These are phyloP conservation scores for Mycena sanguinolenta DNA, from an alignment of 768 basidiomycete species.

Conservation along the genomic window DNA sequence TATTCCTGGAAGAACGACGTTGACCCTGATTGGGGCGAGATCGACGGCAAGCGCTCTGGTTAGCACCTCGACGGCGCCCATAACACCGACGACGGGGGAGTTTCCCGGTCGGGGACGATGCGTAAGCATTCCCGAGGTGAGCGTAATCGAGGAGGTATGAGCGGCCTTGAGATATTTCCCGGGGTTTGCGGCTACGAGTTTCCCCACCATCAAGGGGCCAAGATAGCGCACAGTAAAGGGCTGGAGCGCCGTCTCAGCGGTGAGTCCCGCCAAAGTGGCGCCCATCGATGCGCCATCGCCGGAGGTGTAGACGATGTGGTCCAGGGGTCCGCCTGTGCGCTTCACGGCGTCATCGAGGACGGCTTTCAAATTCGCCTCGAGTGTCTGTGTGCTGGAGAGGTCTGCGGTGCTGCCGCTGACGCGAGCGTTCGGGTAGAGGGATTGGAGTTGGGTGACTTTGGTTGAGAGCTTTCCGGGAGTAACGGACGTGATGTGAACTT, in stretches of 20 bases:
- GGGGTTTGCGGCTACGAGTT: not conserved
- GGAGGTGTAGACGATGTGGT: not conserved
- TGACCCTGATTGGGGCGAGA: not conserved
- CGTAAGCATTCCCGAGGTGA: not conserved
- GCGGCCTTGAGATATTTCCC: not conserved
- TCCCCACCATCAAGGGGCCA: not conserved
- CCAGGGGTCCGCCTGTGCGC: not conserved
- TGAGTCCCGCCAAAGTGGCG: not conserved
- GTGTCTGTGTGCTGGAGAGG: slow-evolving; percentile 16
- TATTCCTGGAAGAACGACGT: not conserved
- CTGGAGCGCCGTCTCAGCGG: not conserved
- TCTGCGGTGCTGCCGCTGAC: slow-evolving; percentile 8
- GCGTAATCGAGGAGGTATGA: not conserved
- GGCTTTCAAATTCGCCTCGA: slow-evolving; percentile 9
- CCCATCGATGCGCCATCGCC: not conserved
- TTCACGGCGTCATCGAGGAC: not conserved
- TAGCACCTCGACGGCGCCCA: slow-evolving; percentile 7
- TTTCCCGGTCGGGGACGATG: not conserved
- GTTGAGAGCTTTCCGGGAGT: not conserved
- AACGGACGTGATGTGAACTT: slow-evolving; percentile 17
- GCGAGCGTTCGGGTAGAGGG: slow-evolving; percentile 11
- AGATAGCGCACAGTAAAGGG: not conserved
- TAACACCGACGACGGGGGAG: not conserved
- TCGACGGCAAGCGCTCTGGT: not conserved
- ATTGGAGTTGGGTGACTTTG: not conserved